phyloP scores from a whole-genome alignment of 2,329 filamentous ascomycete species.

The Penicillium sp. region DNA sequence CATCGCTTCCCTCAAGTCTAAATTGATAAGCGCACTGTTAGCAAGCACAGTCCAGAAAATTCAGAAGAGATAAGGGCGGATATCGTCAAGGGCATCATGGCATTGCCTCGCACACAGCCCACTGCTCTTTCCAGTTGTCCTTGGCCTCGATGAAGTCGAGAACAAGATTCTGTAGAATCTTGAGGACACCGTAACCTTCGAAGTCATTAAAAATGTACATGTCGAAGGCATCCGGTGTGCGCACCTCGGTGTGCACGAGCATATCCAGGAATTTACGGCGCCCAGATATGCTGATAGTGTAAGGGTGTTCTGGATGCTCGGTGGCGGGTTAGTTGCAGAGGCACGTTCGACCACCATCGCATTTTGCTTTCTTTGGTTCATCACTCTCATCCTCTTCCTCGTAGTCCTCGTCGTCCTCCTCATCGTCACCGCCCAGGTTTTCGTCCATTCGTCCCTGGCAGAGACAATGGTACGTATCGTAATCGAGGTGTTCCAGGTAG shows the following conservation, averaged over 20 bases:
- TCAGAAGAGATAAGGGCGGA: constrained; percentile 7
- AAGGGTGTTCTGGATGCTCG: constrained; percentile 18
- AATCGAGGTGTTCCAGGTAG: neutral
- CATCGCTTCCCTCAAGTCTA: constrained; percentile 20
- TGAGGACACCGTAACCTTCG: constrained; percentile 45
- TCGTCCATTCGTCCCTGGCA: neutral
- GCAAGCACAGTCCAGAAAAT: too few species aligned
- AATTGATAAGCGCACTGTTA: neutral
- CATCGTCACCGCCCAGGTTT: neutral
- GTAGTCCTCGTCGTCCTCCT: constrained; percentile 14
- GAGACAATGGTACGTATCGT: neutral
- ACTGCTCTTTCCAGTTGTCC: constrained; percentile 45
- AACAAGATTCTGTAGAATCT: constrained; percentile 51
- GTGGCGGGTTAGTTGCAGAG: constrained; percentile 15
- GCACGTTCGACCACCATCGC: constrained; percentile 17
- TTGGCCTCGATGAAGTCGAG: constrained; percentile 46
- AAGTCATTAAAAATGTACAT: constrained; percentile 54
- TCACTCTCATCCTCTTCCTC: constrained; percentile 30
- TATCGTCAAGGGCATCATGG: constrained; percentile 27
- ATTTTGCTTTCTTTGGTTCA: constrained; percentile 33
- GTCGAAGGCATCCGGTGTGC: constrained; percentile 44
- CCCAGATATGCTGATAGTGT: constrained; percentile 8
- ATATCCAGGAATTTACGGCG: constrained; percentile 2
- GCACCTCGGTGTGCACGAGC: constrained; percentile 35
- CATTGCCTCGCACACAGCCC: constrained; percentile 47